Conservation (phyloP, 768 basidiomycete species). For the Suillus occidentalis region DNA sequence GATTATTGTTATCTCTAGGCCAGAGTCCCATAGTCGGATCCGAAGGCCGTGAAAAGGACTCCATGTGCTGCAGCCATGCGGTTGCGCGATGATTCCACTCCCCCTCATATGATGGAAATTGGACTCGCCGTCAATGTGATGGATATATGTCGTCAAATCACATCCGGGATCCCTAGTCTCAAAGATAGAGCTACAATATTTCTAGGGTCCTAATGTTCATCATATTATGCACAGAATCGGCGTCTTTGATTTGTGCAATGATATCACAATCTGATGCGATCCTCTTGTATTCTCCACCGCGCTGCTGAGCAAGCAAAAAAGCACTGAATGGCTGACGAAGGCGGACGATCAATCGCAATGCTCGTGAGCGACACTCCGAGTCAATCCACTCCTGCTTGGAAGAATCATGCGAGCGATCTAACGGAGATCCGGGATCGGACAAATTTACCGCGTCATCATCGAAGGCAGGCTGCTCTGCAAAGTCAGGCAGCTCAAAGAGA, state of each 20-base stretch:
- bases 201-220: neutral
- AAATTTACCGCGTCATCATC: neutral
- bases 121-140: no score
- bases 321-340: neutral
- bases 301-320: neutral
- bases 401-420: neutral
- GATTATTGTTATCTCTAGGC: no score
- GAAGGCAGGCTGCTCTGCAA: neutral
- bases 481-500: neutral
- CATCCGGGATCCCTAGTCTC: neutral
- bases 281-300: neutral
- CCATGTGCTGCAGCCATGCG: no score
- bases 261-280: neutral
- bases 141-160: neutral
- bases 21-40: no score
- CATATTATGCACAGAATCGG: neutral
- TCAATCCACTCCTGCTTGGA: neutral
- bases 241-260: neutral
- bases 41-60: no score
- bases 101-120: no score
- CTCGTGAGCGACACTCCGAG: neutral
- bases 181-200: neutral
- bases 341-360: neutral
- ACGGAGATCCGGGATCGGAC: neutral
- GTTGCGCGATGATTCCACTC: no score